Evolutionary conservation across 306 rosid species (phyloP).

Genomic region (Dalbergia cochinchinensis): DNA sequence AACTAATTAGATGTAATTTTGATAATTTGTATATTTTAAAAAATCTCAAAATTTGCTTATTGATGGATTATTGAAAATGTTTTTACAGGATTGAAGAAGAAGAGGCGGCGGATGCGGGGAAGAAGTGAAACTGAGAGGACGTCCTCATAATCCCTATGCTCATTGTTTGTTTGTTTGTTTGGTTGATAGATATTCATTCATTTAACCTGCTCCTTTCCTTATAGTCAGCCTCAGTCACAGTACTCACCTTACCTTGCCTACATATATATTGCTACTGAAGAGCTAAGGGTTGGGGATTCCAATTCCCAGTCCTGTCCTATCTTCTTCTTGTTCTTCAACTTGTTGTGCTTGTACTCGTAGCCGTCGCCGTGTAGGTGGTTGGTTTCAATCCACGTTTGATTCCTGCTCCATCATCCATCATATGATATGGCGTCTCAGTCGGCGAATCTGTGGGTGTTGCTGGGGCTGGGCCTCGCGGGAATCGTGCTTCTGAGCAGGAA

Average conservation of each 20-base stretch:
- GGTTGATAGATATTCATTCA: background rate
- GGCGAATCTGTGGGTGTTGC: slow-evolving; percentile 80
- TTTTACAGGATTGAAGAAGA: background rate
- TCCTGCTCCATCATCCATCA: too few relatives aligned
- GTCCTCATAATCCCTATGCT: background rate
- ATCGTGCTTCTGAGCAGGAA: slow-evolving; percentile 71
- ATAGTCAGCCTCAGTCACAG: too few relatives aligned
- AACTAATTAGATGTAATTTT: too few relatives aligned
- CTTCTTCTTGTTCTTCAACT: too few relatives aligned
- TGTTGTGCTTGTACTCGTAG: too few relatives aligned
- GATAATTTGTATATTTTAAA: too few relatives aligned
- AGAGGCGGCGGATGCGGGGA: slow-evolving; percentile 33
- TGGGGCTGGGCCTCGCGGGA: slow-evolving; percentile 94
- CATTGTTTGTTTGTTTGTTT: too few relatives aligned
- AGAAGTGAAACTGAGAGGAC: background rate
- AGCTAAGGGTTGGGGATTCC: background rate
- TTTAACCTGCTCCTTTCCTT: too few relatives aligned
- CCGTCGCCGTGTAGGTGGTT: background rate
- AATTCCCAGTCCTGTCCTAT: background rate
- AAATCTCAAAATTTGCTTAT: too few relatives aligned
- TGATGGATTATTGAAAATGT: too few relatives aligned
- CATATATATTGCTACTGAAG: too few relatives aligned
- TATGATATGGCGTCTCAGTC: slow-evolving; percentile 73
- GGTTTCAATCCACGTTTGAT: background rate
- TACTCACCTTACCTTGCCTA: too few relatives aligned